Evolutionary conservation across 2,329 filamentous ascomycete genomes (phyloP).

Genomic region (Amylocarpus encephaloides): DNA sequence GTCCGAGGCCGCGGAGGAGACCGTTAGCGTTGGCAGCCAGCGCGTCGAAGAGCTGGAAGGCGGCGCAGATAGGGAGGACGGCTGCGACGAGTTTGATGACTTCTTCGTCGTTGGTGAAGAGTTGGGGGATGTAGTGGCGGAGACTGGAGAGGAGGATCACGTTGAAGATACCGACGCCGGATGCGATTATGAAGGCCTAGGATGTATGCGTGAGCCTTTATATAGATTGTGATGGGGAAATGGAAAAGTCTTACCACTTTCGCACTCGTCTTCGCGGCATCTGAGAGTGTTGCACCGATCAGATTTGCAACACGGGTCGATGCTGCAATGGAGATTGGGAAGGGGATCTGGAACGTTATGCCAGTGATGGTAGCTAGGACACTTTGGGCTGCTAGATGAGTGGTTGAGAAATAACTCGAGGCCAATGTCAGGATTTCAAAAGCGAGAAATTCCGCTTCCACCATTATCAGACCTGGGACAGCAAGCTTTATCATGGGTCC

Average conservation of each 20-base stretch:
- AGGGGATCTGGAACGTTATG: slow-evolving; percentile 85
- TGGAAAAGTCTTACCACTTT: slow-evolving; percentile 46
- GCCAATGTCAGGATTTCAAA: slow-evolving; percentile 89
- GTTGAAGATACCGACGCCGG: slow-evolving; percentile 73
- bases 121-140: slow-evolving; percentile 65
- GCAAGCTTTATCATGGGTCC: slow-evolving; percentile 79
- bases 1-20: slow-evolving; percentile 77
- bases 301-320: slow-evolving; percentile 87
- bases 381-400: slow-evolving; percentile 79
- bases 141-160: slow-evolving; percentile 61
- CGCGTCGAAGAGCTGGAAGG: slow-evolving; percentile 87
- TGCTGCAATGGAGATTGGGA: slow-evolving; percentile 81
- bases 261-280: slow-evolving; percentile 74
- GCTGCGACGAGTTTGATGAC: slow-evolving; percentile 62
- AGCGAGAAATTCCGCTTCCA: slow-evolving; percentile 86
- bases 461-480: slow-evolving; percentile 85
- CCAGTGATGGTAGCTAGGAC: slow-evolving; percentile 72
- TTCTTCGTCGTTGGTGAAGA: slow-evolving; percentile 70
- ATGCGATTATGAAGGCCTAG: slow-evolving; percentile 54
- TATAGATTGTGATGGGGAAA: neutral
- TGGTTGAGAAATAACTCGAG: slow-evolving; percentile 71
- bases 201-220: slow-evolving; percentile 13
- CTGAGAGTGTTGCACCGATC: slow-evolving; percentile 77
- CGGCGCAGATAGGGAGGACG: slow-evolving; percentile 73
- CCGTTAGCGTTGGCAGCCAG: slow-evolving; percentile 75